Percentiles rank a stretch among this genome's conserved stretches.
Evolutionary conservation across 257 asterid species (phyloP).

Genomic region (Mitragyna speciosa): DNA sequence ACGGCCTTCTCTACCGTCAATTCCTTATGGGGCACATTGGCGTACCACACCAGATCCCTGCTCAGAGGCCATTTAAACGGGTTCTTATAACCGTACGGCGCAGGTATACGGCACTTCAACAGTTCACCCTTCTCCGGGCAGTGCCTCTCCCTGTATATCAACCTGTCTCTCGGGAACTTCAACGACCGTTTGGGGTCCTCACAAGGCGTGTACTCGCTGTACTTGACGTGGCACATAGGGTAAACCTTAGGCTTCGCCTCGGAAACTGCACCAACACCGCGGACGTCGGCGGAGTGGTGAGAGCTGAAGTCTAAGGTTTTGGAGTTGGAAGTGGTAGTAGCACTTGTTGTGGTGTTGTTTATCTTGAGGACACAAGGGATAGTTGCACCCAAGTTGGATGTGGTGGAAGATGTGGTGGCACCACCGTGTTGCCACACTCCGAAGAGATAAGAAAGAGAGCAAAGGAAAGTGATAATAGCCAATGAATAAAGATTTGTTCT

Average conservation of each 20-base stretch:
- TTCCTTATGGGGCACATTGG: conserved; percentile 81
- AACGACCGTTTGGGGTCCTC: conserved; percentile 68
- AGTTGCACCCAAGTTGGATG: conserved; percentile 17
- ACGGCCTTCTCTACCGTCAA: conserved; percentile 84
- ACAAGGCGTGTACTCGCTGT: conserved; percentile 82
- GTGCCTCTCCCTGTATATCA: conserved; percentile 74
- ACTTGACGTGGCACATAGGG: conserved; percentile 52
- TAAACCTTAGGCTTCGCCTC: conserved; percentile 23
- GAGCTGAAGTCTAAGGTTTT: conserved; percentile 45
- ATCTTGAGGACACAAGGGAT: conserved; percentile 18
- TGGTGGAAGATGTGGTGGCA: conserved; percentile 17
- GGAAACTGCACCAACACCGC: neutral
- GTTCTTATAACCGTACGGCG: conserved; percentile 65
- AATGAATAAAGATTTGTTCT: conserved; percentile 39
- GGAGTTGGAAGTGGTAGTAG: neutral
- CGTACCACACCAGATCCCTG: conserved; percentile 81
- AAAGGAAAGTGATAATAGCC: conserved; percentile 43
- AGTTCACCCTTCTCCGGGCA: conserved; percentile 57
- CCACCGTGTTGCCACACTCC: conserved; percentile 60
- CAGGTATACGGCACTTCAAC: conserved; percentile 68
- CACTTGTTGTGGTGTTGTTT: conserved; percentile 13
- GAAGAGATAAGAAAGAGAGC: conserved; percentile 58
- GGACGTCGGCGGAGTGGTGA: conserved; percentile 49
- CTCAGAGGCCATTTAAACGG: conserved; percentile 82
- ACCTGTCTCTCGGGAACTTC: conserved; percentile 40